These are phyloP conservation scores for Vitis rupestris DNA, from an alignment of 164 flowering plant genomes.

Conservation along the genomic window DNA sequence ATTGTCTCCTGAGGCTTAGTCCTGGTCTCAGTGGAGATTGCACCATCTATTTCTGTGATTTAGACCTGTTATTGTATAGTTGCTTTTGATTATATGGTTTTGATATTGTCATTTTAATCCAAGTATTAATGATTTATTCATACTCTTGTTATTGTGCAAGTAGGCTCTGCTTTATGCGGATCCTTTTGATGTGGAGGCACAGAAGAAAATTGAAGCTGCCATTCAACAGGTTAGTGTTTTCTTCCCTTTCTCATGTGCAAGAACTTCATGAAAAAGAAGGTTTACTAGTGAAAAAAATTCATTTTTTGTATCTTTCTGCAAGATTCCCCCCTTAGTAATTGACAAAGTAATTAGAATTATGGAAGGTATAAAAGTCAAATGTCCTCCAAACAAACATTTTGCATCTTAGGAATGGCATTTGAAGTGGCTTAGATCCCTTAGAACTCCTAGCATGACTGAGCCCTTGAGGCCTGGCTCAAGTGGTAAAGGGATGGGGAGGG, in stretches of 20 bases:
- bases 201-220: slow-evolving; percentile 94
- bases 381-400: not conserved
- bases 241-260: not conserved
- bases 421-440: not conserved
- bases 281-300: slow-evolving; percentile 1
- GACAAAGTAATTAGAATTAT: not conserved
- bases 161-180: slow-evolving; percentile 92
- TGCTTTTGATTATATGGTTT: not conserved
- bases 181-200: slow-evolving; percentile 97
- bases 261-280: not conserved
- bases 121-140: slow-evolving; percentile 6
- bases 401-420: not conserved
- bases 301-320: not conserved
- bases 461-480: too few relatives aligned
- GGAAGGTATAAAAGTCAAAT: not conserved
- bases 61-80: not conserved
- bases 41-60: slow-evolving; percentile 4
- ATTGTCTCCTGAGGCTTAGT: too few relatives aligned
- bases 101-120: not conserved
- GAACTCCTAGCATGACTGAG: not conserved
- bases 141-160: slow-evolving; percentile 8
- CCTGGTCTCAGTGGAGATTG: not conserved
- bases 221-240: slow-evolving; percentile 78
- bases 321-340: not conserved
- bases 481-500: too few relatives aligned